Evolutionary conservation across 75 land plant genomes (phyloP).

Genomic region (Gnetum montanum): DNA sequence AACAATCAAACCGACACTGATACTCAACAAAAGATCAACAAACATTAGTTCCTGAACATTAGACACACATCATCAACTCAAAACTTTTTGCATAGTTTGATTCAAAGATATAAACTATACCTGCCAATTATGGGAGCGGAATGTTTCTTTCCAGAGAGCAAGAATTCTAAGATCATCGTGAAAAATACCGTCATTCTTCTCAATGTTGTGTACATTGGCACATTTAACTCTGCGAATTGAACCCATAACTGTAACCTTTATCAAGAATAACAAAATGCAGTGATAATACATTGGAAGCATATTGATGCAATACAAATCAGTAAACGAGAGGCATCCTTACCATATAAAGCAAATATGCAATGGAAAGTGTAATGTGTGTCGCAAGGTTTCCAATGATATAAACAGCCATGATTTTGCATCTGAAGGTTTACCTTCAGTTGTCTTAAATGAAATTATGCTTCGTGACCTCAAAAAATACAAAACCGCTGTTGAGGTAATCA

Average conservation of each 20-base stretch:
- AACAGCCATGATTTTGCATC: slow-evolving; percentile 27
- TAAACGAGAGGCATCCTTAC: slow-evolving; percentile 22
- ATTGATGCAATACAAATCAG: slow-evolving; percentile 5
- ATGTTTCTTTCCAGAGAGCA: slow-evolving; percentile 66
- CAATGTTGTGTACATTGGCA: slow-evolving; percentile 97
- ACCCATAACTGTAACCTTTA: slow-evolving; percentile 81
- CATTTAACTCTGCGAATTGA: slow-evolving; percentile 97
- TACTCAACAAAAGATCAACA: too few species aligned
- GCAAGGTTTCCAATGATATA: slow-evolving; percentile 58
- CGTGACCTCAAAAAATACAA: slow-evolving; percentile 56
- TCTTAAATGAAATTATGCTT: slow-evolving; percentile 61
- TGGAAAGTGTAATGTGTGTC: slow-evolving; percentile 66
- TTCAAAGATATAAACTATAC: slow-evolving; percentile 21
- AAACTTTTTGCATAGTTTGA: not conserved
- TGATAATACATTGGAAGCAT: too few species aligned
- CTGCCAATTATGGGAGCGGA: slow-evolving; percentile 58
- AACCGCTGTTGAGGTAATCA: slow-evolving; percentile 60
- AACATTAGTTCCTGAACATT: slow-evolving; percentile 7
- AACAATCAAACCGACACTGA: slow-evolving; percentile 91
- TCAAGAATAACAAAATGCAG: slow-evolving; percentile 2
- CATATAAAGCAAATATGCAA: slow-evolving; percentile 92
- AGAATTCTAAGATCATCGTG: slow-evolving; percentile 87
- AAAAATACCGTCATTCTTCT: slow-evolving; percentile 92
- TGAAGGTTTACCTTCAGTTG: slow-evolving; percentile 21
- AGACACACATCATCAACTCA: not conserved